Base-by-base conservation (phyloP, 2,329 filamentous ascomycete genomes). In the Trichoderma afroharzianum region DNA sequence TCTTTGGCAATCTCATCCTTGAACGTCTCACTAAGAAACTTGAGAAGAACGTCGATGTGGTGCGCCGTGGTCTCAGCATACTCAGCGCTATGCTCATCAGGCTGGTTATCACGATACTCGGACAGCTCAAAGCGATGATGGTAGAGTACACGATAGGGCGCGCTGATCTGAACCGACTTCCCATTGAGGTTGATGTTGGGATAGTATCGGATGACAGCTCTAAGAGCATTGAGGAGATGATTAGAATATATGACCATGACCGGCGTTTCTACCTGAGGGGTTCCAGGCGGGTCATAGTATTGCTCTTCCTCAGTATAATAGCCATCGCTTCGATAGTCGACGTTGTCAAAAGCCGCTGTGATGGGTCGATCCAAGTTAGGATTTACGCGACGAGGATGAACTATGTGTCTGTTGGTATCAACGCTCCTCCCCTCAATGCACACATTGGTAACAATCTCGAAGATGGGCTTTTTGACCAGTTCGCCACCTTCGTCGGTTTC, bases 161-260 rank as follows among this genome's bases (percentile, higher is more conserved):
- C 81, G 21, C 79, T 78, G 73, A 87, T 79, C 30, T 74, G 76
- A 68, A 84, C 77, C n/a, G 70, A 76, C 7, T 81, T 79, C 53
- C 76, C 81, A 0, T 79, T 75, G 63, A 85, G 80, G 55, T 78
- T 79, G 71, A 81, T 79, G 50, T 80, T 79, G 4, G 85, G 85
- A 73, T 86, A 87, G 74, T 86, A 87, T 28, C 78, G 79, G 7
- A 88, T 81, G 6, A 87, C 81, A 14, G 85, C 84, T 32, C 78
- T 80, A 5, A 88, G 79, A 1, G 85, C 85, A 61, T 85, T 82
- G 73, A 84, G 81, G 33, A 88, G 80, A 70, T 85, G 77, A 33
- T 76, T 72, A 2, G 85, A 86, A 73, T 84, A 79, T 58, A 86
- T 83, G 3, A 81, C 63, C 83, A 86, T 85, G 68, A 77, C 74